Percentiles rank a stretch among this genome's conserved stretches.
Conservation (phyloP, 75 land plant species). For the Selaginella moellendorffii region DNA sequence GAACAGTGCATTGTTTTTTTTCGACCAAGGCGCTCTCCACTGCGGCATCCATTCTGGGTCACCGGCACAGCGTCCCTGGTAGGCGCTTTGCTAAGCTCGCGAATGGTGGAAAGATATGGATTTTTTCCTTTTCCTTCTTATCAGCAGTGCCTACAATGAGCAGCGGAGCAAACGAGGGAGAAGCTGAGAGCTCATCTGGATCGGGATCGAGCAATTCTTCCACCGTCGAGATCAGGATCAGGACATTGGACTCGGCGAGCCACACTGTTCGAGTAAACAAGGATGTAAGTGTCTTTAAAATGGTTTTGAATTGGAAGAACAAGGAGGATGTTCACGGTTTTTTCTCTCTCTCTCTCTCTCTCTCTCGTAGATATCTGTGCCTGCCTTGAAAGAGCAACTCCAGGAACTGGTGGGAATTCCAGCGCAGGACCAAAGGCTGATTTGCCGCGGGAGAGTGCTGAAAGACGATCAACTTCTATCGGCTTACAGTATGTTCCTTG, state of each 20-base stretch:
- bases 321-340: conserved; percentile 8
- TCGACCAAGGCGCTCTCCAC: too few relatives aligned
- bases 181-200: too few relatives aligned
- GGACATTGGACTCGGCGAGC: conserved; percentile 75
- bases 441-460: conserved; percentile 86
- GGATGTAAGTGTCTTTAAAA: conserved; percentile 33
- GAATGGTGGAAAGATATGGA: too few relatives aligned
- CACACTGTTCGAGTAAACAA: conserved; percentile 53
- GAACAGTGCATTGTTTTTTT: too few relatives aligned
- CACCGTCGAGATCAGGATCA: conserved; percentile 64
- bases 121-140: too few relatives aligned
- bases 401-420: conserved; percentile 73
- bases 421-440: conserved; percentile 74
- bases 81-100: too few relatives aligned
- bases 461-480: conserved; percentile 88
- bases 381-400: conserved; percentile 74
- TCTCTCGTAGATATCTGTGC: conserved; percentile 53
- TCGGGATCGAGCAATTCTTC: too few relatives aligned
- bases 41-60: too few relatives aligned
- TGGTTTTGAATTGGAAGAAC: background rate
- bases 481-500: conserved; percentile 73
- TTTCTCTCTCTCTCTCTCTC: conserved; percentile 17
- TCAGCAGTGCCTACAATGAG: too few relatives aligned
- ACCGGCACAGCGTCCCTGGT: too few relatives aligned
- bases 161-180: too few relatives aligned